Percentiles rank a stretch among this genome's conserved stretches.
Conservation (phyloP, 495 filamentous ascomycete genomes). For the Penicillium egyptiacum region DNA sequence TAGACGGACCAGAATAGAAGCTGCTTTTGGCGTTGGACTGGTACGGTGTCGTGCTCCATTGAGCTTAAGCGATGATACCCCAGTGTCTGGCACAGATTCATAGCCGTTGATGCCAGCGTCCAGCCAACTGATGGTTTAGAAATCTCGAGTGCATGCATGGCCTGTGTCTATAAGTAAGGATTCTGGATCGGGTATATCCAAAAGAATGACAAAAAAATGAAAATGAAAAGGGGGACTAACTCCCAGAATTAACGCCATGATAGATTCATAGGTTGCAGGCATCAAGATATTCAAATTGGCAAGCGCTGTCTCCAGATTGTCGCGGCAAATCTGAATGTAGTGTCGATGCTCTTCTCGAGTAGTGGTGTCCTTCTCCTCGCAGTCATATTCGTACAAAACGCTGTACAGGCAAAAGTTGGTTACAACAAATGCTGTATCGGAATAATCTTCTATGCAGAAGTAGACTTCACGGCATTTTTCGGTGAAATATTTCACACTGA, state of each 20-base stretch:
- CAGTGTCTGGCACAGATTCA: slow-evolving; percentile 60
- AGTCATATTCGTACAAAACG: slow-evolving; percentile 53
- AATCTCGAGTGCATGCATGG: slow-evolving; percentile 59
- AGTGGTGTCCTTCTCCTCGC: slow-evolving; percentile 29
- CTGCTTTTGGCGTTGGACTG: slow-evolving; percentile 37
- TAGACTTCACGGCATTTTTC: slow-evolving; percentile 60
- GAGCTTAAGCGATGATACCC: slow-evolving; percentile 61
- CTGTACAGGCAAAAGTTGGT: slow-evolving; percentile 58
- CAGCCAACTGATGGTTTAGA: slow-evolving; percentile 65
- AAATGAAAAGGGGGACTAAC: slow-evolving; percentile 34
- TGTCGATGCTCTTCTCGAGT: slow-evolving; percentile 36
- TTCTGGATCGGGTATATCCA: not conserved
- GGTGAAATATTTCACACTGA: slow-evolving; percentile 54
- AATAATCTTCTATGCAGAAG: slow-evolving; percentile 58
- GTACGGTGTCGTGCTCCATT: slow-evolving; percentile 46
- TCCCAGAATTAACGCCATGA: slow-evolving; percentile 59
- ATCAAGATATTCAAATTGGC: slow-evolving; percentile 57
- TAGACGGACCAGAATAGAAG: slow-evolving; percentile 65
- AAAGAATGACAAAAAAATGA: not conserved
- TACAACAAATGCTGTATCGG: slow-evolving; percentile 54
- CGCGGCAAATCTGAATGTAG: slow-evolving; percentile 48
- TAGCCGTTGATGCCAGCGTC: slow-evolving; percentile 57
- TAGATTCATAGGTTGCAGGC: slow-evolving; percentile 56
- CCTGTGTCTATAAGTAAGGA: slow-evolving; percentile 24
- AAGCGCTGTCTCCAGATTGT: slow-evolving; percentile 60